Base-by-base conservation (phyloP, 345 rosid genomes). In the Hypericum androsaemum region DNA sequence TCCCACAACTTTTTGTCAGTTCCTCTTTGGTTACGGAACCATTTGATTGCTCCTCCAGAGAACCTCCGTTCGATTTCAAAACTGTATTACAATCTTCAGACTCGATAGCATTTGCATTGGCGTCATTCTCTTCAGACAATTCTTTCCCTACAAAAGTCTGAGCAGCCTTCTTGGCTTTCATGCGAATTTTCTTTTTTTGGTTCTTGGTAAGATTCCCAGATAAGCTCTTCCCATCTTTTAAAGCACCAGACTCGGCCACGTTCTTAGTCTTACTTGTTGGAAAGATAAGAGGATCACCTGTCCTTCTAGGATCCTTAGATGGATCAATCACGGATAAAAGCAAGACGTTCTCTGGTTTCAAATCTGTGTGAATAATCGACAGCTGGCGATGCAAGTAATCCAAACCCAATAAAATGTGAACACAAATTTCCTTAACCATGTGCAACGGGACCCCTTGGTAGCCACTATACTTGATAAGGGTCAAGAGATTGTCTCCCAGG, bases 331-430 rank as follows among this genome's bases (percentile, higher is more conserved):
- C 78, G 35, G 82, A 72, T 62, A 78, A 55, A 11, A 80, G 42
- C 75, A 83, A 76, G 57, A 83, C 73, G 52, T 83, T 80, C 67
- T 83, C 87, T 0, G 81, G 92, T 64, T 78, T 83, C 53, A 80
- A 12, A 69, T 83, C 92, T 52, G 87, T 83, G 55, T 83, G 92
- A 59, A 80, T 83, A 22, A 80, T 80, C 13, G 92, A 83, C 50
- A 83, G 92, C 54, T 80, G 73, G 60, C 84, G 61, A 50, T 80
- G 92, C 73, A 83, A 76, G 71, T 78, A 78, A 72, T 78, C 87
- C 56, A 80, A 73, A 14, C 87, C 87, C 64, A 70, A 76, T 59
- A 83, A 67, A 56, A 80, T 37, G 56, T 78, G 77, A 38, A 43
- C 49, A 63, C 92, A 78, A 12, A 76, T 80, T 67, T 80, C 77